phyloP scores from a whole-genome alignment of 768 basidiomycete genomes.

The Podaxis sp. region DNA sequence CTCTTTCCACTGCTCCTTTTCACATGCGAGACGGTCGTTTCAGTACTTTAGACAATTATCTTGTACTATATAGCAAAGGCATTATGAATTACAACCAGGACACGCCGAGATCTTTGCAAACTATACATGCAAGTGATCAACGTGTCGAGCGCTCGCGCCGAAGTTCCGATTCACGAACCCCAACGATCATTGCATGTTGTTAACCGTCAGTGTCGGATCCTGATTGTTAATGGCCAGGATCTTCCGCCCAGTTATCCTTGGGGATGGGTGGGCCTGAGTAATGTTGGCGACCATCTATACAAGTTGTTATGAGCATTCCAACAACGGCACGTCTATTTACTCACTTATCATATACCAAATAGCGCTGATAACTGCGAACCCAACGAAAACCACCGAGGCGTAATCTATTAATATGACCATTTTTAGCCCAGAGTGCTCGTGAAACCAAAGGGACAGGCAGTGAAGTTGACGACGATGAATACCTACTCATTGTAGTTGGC shows the following conservation, averaged over 20 bases:
- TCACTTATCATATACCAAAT: conserved; percentile 60
- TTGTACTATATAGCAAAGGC: too few species aligned
- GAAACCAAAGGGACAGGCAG: neutral
- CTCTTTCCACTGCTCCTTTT: neutral
- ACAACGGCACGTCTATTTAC: conserved; percentile 21
- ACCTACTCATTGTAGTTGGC: conserved; percentile 45
- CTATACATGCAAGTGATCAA: too few species aligned
- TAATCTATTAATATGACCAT: conserved; percentile 45
- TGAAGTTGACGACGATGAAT: neutral
- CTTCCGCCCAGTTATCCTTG: conserved; percentile 12
- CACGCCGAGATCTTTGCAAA: too few species aligned
- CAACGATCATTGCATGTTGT: neutral
- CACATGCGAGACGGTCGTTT: neutral
- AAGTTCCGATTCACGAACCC: too few species aligned
- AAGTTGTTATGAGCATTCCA: conserved; percentile 10
- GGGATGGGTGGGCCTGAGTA: conserved; percentile 45
- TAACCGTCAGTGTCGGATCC: neutral
- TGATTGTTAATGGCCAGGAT: neutral
- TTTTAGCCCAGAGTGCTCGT: neutral
- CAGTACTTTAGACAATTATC: neutral
- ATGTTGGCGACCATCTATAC: conserved; percentile 40
- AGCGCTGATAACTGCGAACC: conserved; percentile 56
- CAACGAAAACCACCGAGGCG: conserved; percentile 66
- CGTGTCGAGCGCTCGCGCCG: too few species aligned
- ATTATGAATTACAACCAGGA: too few species aligned